Evolutionary conservation across 257 asterid genomes (phyloP).

Genomic region (Nicotiana obtusifolia): DNA sequence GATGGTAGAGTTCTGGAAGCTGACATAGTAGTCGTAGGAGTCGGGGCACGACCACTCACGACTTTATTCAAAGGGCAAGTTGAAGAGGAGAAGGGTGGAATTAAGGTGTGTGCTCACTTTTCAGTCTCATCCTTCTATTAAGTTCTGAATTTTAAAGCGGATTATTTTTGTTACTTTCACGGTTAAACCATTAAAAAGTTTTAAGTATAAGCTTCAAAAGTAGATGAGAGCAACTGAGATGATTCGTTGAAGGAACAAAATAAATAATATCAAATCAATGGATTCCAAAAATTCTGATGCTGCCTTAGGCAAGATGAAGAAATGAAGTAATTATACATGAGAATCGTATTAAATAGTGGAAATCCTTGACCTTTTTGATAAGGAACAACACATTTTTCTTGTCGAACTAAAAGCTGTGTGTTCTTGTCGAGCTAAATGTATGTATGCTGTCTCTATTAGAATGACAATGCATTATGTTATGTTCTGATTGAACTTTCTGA

Average conservation of each 20-base stretch:
- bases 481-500: background rate
- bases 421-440: background rate
- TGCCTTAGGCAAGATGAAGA: background rate
- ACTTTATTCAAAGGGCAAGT: slow-evolving; percentile 76
- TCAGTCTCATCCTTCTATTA: background rate
- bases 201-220: background rate
- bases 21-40: slow-evolving; percentile 93
- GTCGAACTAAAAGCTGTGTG: background rate
- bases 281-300: background rate
- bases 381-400: background rate
- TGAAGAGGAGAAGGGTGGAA: slow-evolving; percentile 90
- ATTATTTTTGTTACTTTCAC: background rate
- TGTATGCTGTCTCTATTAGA: background rate
- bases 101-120: slow-evolving; percentile 51
- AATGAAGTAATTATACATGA: background rate
- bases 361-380: background rate
- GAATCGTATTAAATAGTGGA: background rate
- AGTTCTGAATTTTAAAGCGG: background rate
- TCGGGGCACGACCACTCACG: slow-evolving; percentile 78
- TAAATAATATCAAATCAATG: background rate
- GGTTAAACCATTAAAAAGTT: background rate
- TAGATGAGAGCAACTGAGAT: background rate
- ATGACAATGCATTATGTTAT: background rate
- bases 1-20: slow-evolving; percentile 91
- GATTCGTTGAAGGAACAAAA: background rate